Evolutionary conservation across 768 basidiomycete genomes (phyloP).

Genomic region (Galerina marginata): DNA sequence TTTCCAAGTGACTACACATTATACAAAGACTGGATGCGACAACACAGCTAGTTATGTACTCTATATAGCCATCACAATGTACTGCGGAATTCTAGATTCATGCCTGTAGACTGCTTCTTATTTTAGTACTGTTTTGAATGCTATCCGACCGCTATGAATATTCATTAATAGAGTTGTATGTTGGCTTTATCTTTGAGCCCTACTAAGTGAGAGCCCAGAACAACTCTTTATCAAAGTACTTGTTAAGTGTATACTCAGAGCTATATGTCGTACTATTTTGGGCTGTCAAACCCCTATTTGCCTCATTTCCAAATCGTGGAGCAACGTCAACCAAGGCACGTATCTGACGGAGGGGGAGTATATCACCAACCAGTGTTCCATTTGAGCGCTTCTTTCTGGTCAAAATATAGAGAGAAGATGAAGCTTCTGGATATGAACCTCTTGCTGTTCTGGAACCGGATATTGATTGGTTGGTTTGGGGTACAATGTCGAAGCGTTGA

Average conservation of each 20-base stretch:
- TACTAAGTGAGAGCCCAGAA: conserved; percentile 21
- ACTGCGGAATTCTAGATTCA: too few species aligned
- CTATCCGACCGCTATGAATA: too few species aligned
- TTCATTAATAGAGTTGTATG: too few species aligned
- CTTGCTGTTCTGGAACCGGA: conserved; percentile 1
- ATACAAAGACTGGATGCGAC: too few species aligned
- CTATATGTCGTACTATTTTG: conserved; percentile 27
- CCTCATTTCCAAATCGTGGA: conserved; percentile 31
- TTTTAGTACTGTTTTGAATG: too few species aligned
- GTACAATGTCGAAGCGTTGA: conserved; percentile 27
- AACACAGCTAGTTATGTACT: background rate
- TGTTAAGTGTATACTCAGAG: conserved; percentile 34
- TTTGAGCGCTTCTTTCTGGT: conserved; percentile 19
- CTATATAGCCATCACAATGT: background rate
- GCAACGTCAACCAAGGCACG: conserved; percentile 29
- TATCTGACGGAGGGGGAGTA: conserved; percentile 30
- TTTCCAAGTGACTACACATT: too few species aligned
- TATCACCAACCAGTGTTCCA: conserved; percentile 26
- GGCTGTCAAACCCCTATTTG: conserved; percentile 26
- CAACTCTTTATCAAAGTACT: conserved; percentile 38
- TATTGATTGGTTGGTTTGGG: conserved; percentile 11
- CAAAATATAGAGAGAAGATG: conserved; percentile 30
- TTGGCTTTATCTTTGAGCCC: too few species aligned
- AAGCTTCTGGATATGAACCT: conserved; percentile 26
- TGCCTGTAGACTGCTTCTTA: too few species aligned